Evolutionary conservation across 352 stramenopile species (phyloP), one percentile per base, ranked within the genome.

Genomic region (Globisporangium recalcitrans): DNA sequence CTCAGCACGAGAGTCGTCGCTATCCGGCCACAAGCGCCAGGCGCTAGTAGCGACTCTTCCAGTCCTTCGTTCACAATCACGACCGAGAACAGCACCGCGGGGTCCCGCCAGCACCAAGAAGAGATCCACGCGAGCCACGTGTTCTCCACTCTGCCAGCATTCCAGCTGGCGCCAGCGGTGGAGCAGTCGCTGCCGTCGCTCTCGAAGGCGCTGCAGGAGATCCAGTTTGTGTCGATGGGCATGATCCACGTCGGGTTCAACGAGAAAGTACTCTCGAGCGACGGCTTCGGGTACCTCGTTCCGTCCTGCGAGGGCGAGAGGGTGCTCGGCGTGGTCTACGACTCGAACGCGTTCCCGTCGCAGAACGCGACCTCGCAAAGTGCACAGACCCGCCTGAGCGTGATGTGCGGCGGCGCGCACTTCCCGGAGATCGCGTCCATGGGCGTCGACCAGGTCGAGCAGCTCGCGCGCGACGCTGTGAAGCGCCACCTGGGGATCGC

Each of bases 251-350:
- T 95, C 11, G 84, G 79, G 14, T 96, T 82, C 66, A 66, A 90
- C 36, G 64, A 73, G 0, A 63, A 74, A 19, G 70, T 91, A 64
- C 69, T 95, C 29, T 42, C 68, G 54, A 83, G 63, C 10, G 73
- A 85, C n/a, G 88, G 88, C 38, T 96, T 96, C 59, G 88, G 88
- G 19, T 93, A 96, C 52, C 76, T 96, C 47, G 75, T 96, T 19
- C 88, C 88, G 4, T 83, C 73, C 14, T 75, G 68, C 19, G 83
- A 95, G 62, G 76, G 77, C 32, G 71, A 95, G 60, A 75, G 77
- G 26, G 72, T 95, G 26, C 75, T 95, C 11, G 88, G 86, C 7
- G 82, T 91, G 52, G 85, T 96, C 21, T 96, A 89, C 66, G 88
- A 96, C 78, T 95, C 85, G 48, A 91, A 92, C 60, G 86, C 87